Conservation (phyloP, 2,329 filamentous ascomycete species). For the Cercospora sp. region DNA sequence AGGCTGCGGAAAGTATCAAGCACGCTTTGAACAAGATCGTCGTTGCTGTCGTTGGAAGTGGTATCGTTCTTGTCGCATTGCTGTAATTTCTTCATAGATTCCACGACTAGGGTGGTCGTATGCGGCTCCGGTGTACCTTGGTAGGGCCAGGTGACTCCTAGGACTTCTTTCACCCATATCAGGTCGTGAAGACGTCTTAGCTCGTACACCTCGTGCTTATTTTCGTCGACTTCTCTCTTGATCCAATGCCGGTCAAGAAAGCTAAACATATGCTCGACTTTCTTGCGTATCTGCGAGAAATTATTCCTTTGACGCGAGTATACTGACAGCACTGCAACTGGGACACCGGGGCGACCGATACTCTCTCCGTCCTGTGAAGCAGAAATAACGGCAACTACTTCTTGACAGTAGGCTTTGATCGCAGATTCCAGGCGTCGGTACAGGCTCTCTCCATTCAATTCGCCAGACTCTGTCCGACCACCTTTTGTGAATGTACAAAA, state of each 20-base stretch:
- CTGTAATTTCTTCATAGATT: neutral
- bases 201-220: neutral
- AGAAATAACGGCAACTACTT: neutral
- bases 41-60: neutral
- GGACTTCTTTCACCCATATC: neutral
- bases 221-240: neutral
- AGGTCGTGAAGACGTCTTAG: neutral
- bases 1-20: neutral
- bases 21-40: neutral
- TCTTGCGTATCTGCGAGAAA: neutral
- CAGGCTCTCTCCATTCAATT: neutral
- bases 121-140: neutral
- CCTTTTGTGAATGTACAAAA: neutral
- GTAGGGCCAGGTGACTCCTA: neutral
- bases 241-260: slow-evolving; percentile 4
- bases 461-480: neutral
- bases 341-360: neutral
- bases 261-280: neutral
- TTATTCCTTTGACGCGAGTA: neutral
- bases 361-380: neutral
- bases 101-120: neutral
- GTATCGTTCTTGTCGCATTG: neutral
- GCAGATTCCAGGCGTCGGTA: neutral
- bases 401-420: neutral
- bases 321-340: neutral